Base-by-base conservation (phyloP, 768 basidiomycete genomes). In the Phanerodontia chrysosporium region DNA sequence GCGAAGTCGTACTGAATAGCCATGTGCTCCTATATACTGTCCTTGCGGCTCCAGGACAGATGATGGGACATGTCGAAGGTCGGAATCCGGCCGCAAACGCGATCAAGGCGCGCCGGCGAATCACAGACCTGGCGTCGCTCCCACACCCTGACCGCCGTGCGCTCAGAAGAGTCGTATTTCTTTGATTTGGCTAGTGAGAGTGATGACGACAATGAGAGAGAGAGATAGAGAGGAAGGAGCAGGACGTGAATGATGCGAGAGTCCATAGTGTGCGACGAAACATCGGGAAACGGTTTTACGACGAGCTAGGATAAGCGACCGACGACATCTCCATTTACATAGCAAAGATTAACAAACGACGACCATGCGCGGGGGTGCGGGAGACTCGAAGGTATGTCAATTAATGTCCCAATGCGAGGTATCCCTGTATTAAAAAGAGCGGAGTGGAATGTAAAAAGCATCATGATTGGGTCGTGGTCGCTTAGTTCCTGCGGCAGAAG, bases 401-500 rank as follows among this genome's bases (percentile, higher is more conserved):
- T 24, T 51, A 57, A 61, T 61, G 60, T 61, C 60, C 57, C 53
- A 51, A 49, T 55, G 24, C 60, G 27, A 61, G 57, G 49, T 58
- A 51, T 58, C 51, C 57, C 57, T 27, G 25, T 44, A 56, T n/a
- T 28, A 60, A 56, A 27, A 28, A 32, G 29, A 44, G 51, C 18
- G 28, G 46, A 48, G 25, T 28, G 46, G 22, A 28, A 48, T 24
- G 18, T 42, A 18, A 18, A 18, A 42, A 42, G 39, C 39, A 42
- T 42, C 39, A 18, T 42, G 39, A 42, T 42, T 10, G 4, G 39
- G 4, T 9, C 46, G 27, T 13, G 24, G 10, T 14, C 16, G n/a
- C 36, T 78, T 74, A 92, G 67, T 86, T 89, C 67, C 79, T 82
- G 66, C 91, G 82, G 81, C 87, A 93, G 72, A 80, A 88, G 64